Conservation (phyloP, 1,284 basidiomycete species). For the Ustilago vetiveriae region DNA sequence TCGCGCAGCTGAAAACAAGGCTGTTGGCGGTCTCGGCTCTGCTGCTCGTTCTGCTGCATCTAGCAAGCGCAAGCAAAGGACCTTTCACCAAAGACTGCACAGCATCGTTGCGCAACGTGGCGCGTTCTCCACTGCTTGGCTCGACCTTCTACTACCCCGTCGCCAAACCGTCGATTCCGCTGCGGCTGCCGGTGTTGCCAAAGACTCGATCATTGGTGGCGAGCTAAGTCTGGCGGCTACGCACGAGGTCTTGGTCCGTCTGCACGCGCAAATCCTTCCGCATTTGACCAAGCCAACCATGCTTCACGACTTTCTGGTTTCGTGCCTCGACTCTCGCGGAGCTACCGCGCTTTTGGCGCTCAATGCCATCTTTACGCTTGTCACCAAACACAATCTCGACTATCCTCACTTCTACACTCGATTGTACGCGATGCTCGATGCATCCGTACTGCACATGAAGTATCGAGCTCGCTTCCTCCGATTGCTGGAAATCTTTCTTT, state of each 20-base stretch:
- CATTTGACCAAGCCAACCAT: constrained; percentile 78
- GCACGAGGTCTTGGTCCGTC: constrained; percentile 77
- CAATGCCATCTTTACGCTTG: constrained; percentile 89
- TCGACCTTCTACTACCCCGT: constrained; percentile 74
- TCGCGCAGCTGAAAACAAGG: constrained; percentile 27
- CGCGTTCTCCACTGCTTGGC: constrained; percentile 81
- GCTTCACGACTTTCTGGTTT: constrained; percentile 93
- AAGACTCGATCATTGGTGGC: constrained; percentile 68
- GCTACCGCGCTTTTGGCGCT: constrained; percentile 88
- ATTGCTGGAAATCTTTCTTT: constrained; percentile 86
- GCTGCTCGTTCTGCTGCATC: constrained; percentile 28
- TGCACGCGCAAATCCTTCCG: constrained; percentile 86
- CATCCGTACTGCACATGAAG: constrained; percentile 85
- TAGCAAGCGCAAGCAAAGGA: constrained; percentile 59
- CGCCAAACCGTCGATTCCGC: constrained; percentile 18
- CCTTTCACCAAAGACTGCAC: constrained; percentile 71
- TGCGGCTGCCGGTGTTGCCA: constrained; percentile 6
- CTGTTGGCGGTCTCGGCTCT: constrained; percentile 25
- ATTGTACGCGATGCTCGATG: constrained; percentile 83
- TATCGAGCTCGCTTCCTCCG: constrained; percentile 95
- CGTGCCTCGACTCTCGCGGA: constrained; percentile 77
- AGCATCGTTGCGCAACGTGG: constrained; percentile 78
- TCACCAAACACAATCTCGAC: constrained; percentile 92
- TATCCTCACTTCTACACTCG: constrained; percentile 94
- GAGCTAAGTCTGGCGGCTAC: constrained; percentile 69